Conservation (phyloP, 495 filamentous ascomycete species). For the Penicillium paradoxum region DNA sequence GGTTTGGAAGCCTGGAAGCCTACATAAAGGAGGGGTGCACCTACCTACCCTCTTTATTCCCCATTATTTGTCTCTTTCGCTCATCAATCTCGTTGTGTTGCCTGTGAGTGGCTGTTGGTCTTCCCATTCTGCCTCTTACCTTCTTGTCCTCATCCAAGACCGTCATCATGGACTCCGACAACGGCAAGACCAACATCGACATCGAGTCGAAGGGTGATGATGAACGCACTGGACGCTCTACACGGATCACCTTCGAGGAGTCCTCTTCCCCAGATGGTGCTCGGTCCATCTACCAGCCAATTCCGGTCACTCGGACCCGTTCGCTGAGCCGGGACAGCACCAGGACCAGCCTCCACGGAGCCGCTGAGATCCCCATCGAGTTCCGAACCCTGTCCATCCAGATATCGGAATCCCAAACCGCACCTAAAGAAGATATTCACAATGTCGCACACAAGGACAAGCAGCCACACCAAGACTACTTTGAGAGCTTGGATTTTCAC, state of each 20-base stretch:
- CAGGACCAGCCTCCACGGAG: constrained; percentile 12
- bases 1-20: neutral
- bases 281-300: constrained; percentile 21
- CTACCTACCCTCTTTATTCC: neutral
- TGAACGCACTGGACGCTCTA: constrained; percentile 12
- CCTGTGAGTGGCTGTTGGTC: constrained; percentile 10
- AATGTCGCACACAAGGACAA: constrained; percentile 24
- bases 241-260: constrained; percentile 24
- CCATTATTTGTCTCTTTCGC: neutral
- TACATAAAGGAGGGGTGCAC: constrained; percentile 14
- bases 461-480: constrained; percentile 35
- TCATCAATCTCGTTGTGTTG: neutral
- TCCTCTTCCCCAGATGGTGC: constrained; percentile 11
- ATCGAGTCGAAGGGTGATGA: constrained; percentile 20
- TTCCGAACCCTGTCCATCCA: constrained; percentile 46
- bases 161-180: neutral
- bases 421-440: constrained; percentile 17
- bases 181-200: constrained; percentile 14
- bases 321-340: constrained; percentile 24
- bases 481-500: constrained; percentile 39
- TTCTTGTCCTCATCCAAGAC: constrained; percentile 12
- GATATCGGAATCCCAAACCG: constrained; percentile 38
- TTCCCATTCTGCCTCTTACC: neutral
- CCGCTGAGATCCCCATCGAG: constrained; percentile 35
- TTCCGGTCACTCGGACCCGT: constrained; percentile 14